Conservation (phyloP, 768 basidiomycete genomes). For the Ramaria sp. region DNA sequence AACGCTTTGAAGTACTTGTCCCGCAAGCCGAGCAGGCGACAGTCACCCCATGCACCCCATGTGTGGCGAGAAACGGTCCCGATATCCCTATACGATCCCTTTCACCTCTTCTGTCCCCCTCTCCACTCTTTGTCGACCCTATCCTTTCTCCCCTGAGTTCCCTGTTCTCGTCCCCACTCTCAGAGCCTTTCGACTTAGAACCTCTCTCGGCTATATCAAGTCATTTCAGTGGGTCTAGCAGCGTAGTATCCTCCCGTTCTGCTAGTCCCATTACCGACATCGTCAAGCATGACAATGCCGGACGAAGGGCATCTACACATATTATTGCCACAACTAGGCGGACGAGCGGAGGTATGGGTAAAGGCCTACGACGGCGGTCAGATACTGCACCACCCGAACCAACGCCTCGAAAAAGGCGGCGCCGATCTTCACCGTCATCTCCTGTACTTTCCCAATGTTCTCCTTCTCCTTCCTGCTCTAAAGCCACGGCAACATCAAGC, state of each 20-base stretch:
- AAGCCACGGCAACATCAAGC: background rate
- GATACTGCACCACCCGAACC: slow-evolving; percentile 7
- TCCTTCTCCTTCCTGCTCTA: background rate
- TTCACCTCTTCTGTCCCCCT: background rate
- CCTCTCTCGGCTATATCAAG: background rate
- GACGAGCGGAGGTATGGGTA: background rate
- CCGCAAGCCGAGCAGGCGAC: background rate
- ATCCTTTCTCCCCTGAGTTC: slow-evolving; percentile 5
- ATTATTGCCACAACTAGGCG: background rate
- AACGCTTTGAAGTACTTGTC: background rate
- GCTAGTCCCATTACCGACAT: background rate
- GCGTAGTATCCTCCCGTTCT: slow-evolving; percentile 1
- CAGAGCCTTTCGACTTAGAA: background rate
- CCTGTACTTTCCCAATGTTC: background rate
- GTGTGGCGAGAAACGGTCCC: background rate
- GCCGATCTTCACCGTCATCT: background rate
- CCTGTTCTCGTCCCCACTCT: slow-evolving; percentile 1
- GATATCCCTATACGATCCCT: background rate
- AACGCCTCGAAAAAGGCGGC: background rate
- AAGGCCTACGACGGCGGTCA: background rate
- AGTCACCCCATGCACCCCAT: background rate
- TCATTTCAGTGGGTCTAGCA: background rate
- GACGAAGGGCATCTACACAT: slow-evolving; percentile 3
- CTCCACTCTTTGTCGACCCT: background rate
- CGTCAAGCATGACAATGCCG: background rate